phyloP scores from a whole-genome alignment of 345 rosid genomes.

The Cochlearia excelsa region DNA sequence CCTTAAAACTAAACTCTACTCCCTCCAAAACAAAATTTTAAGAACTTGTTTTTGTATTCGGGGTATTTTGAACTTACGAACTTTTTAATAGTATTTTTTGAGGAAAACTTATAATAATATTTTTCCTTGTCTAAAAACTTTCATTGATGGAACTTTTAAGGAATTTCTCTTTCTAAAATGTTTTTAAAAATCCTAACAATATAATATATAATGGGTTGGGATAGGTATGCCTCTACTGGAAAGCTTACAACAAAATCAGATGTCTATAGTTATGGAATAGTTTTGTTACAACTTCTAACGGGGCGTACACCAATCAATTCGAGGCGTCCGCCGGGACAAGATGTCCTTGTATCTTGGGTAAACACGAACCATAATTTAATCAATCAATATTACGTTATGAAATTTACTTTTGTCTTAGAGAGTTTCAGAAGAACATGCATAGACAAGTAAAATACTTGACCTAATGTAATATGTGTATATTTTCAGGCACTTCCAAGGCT shows the following conservation, averaged over 20 bases:
- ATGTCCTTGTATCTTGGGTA: slow-evolving; percentile 90
- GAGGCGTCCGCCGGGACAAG: slow-evolving; percentile 68
- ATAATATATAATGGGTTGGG: background rate
- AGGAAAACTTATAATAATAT: too few relatives aligned
- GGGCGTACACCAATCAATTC: slow-evolving; percentile 76
- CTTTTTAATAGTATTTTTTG: too few relatives aligned
- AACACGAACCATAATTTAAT: slow-evolving; percentile 3
- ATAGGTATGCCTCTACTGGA: slow-evolving; percentile 82
- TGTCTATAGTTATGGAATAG: slow-evolving; percentile 83
- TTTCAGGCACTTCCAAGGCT: slow-evolving; percentile 84
- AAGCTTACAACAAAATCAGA: slow-evolving; percentile 92
- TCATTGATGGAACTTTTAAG: too few relatives aligned
- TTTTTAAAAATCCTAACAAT: background rate
- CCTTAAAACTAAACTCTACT: too few relatives aligned
- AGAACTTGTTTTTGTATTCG: too few relatives aligned
- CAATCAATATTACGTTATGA: too few relatives aligned
- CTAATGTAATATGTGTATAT: background rate
- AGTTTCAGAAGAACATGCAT: background rate
- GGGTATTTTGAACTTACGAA: too few relatives aligned
- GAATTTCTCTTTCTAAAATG: background rate
- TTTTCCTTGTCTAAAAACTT: too few relatives aligned
- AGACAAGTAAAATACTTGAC: background rate
- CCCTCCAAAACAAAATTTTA: too few relatives aligned
- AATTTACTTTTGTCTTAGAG: too few relatives aligned
- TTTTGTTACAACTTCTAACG: slow-evolving; percentile 76